Evolutionary conservation across 768 basidiomycete species (phyloP).

Genomic region (Hericium rajendrae): DNA sequence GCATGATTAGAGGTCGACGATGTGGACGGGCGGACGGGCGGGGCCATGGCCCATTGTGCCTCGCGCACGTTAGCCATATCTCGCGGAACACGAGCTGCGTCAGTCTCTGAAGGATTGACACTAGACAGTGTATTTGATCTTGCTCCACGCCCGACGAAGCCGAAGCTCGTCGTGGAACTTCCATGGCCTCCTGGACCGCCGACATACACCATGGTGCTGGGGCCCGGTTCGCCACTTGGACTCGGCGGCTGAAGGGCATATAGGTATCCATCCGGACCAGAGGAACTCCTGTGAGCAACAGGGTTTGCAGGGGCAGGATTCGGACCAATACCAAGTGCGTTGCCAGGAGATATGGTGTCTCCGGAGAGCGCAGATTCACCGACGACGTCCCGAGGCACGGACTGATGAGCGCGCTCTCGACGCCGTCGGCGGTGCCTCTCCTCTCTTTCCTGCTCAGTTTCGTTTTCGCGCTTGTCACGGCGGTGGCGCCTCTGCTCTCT

Average conservation of each 20-base stretch:
- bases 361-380: background rate
- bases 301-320: background rate
- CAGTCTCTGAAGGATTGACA: background rate
- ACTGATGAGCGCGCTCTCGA: background rate
- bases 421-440: background rate
- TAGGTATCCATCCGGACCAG: too few relatives aligned
- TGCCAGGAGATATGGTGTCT: background rate
- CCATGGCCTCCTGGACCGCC: background rate
- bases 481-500: background rate
- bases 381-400: too few relatives aligned
- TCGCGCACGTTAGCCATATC: too few relatives aligned
- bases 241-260: too few relatives aligned
- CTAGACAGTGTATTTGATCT: background rate
- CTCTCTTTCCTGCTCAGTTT: background rate
- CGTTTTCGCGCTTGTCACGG: background rate
- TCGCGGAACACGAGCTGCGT: background rate
- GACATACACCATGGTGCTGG: background rate
- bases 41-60: too few relatives aligned
- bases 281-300: background rate
- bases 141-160: background rate
- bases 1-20: background rate
- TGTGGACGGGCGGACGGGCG: too few relatives aligned
- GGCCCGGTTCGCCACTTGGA: background rate
- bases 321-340: background rate
- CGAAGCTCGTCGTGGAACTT: background rate